These are phyloP conservation scores for Actinomucor elegans DNA, from an alignment of 371 early-diverging fungal species.

Conservation along the genomic window DNA sequence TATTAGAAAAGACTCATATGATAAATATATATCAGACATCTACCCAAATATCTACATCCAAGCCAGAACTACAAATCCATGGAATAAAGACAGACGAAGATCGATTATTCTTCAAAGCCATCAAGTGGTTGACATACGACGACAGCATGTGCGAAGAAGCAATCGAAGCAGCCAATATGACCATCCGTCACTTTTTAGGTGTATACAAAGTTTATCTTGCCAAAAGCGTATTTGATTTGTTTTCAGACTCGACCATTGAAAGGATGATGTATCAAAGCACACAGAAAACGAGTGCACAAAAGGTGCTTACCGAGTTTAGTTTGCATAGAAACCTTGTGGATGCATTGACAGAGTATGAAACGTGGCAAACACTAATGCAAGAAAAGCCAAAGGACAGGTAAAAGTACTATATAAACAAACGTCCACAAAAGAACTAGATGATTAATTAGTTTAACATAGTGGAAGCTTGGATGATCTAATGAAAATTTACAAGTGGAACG, in stretches of 20 bases:
- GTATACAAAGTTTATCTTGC: slow-evolving; percentile 5
- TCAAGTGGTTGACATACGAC: slow-evolving; percentile 9
- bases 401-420: not conserved
- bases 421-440: no score
- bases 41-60: not conserved
- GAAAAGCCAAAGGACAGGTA: slow-evolving; percentile 5
- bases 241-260: not conserved
- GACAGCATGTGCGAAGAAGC: not conserved
- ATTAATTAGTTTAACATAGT: not conserved
- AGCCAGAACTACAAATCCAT: not conserved
- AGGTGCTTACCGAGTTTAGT: not conserved
- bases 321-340: slow-evolving; percentile 2
- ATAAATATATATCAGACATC: no score
- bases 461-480: slow-evolving; percentile 1
- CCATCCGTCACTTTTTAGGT: slow-evolving; percentile 3
- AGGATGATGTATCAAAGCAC: not conserved
- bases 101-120: not conserved
- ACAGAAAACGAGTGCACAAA: not conserved
- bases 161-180: slow-evolving; percentile 7
- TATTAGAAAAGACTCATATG: no score
- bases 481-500: not conserved
- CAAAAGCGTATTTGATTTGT: not conserved
- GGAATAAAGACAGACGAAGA: not conserved
- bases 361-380: slow-evolving; percentile 1
- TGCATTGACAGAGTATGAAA: not conserved